Conservation (phyloP, 306 rosid species). For the Sicyos edulis region DNA sequence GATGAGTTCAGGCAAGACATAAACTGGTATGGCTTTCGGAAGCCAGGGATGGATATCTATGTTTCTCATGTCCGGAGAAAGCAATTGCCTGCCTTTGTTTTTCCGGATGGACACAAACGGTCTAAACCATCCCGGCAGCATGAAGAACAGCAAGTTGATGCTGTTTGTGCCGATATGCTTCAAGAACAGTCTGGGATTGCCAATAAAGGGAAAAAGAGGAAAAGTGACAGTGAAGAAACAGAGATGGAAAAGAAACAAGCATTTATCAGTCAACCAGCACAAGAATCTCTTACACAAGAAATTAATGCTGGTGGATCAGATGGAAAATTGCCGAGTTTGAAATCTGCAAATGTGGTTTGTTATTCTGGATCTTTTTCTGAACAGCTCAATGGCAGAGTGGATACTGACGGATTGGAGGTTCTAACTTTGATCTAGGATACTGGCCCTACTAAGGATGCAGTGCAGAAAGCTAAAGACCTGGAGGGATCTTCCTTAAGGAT, state of each 20-base stretch:
- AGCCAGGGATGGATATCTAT: conserved; percentile 84
- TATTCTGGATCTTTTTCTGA: conserved; percentile 37
- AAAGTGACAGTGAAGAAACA: conserved; percentile 44
- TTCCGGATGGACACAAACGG: conserved; percentile 75
- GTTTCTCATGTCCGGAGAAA: conserved; percentile 95
- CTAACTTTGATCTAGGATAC: conserved; percentile 22
- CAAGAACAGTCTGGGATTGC: conserved; percentile 40
- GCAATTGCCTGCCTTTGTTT: conserved; percentile 85
- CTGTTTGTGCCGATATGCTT: conserved; percentile 35
- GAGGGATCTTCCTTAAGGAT: conserved; percentile 30
- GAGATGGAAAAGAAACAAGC: conserved; percentile 47
- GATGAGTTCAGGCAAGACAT: conserved; percentile 88
- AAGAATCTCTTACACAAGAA: conserved; percentile 44
- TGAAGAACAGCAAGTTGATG: conserved; percentile 40
- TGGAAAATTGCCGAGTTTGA: conserved; percentile 36
- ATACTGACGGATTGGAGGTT: neutral
- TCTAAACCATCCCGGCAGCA: conserved; percentile 45
- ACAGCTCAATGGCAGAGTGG: neutral
- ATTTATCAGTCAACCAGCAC: conserved; percentile 52
- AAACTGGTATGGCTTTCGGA: conserved; percentile 70
- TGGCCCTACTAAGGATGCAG: conserved; percentile 35
- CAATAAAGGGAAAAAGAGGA: conserved; percentile 68
- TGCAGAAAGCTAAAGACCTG: conserved; percentile 42
- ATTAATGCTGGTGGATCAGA: conserved; percentile 35
- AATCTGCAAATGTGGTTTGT: conserved; percentile 28